Evolutionary conservation across 441 rosid genomes (phyloP).

Genomic region (Populus hybrid): DNA sequence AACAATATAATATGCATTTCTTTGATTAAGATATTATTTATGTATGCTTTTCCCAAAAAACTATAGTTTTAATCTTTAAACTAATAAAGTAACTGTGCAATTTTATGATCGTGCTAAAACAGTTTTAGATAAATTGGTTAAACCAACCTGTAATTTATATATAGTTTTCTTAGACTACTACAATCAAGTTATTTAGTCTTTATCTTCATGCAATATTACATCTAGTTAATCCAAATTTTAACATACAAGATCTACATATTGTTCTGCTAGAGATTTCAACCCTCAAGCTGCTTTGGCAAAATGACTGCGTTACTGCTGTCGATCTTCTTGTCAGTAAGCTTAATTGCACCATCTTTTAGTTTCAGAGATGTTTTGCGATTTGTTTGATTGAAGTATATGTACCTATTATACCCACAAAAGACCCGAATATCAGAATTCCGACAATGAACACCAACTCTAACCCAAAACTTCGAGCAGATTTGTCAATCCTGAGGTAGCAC

Average conservation of each 20-base stretch:
- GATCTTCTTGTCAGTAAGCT: neutral
- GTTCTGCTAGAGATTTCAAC: neutral
- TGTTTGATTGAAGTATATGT: slow-evolving; percentile 47
- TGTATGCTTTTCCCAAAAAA: too few relatives aligned
- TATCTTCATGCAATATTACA: neutral
- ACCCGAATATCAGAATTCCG: slow-evolving; percentile 38
- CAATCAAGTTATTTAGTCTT: too few relatives aligned
- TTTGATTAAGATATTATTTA: too few relatives aligned
- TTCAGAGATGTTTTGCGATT: slow-evolving; percentile 37
- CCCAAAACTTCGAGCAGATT: slow-evolving; percentile 30
- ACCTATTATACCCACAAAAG: slow-evolving; percentile 35
- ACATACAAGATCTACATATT: neutral
- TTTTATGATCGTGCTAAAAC: too few relatives aligned
- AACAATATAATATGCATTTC: too few relatives aligned
- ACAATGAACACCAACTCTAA: slow-evolving; percentile 33
- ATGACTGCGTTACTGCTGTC: neutral
- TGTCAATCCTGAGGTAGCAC: slow-evolving; percentile 51
- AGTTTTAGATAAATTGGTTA: too few relatives aligned
- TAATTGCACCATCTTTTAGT: neutral
- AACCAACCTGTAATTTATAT: too few relatives aligned
- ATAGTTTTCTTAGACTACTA: too few relatives aligned
- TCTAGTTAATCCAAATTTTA: neutral
- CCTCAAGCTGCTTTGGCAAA: neutral
- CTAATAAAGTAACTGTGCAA: too few relatives aligned
- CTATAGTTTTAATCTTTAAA: too few relatives aligned